These are phyloP conservation scores for Typha latifolia DNA, from an alignment of 176 grass and related monocot species.

Conservation along the genomic window DNA sequence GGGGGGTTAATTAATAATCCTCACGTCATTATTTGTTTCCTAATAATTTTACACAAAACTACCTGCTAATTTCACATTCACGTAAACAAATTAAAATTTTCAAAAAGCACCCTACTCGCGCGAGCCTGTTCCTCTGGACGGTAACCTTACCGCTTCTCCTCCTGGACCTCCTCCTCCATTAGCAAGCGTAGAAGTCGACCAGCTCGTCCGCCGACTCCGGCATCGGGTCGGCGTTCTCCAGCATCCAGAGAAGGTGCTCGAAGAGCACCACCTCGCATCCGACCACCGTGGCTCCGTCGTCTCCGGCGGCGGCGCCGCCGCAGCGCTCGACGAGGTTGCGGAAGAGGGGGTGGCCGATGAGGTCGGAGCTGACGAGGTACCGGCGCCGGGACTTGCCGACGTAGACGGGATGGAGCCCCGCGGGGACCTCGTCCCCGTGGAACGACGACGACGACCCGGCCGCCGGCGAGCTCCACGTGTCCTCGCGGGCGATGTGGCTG, in stretches of 20 bases:
- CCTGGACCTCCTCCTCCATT: background rate
- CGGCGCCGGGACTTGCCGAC: slow-evolving; percentile 84
- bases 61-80: too few relatives aligned
- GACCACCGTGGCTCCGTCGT: slow-evolving; percentile 12
- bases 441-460: slow-evolving; percentile 29
- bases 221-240: slow-evolving; percentile 80
- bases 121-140: too few relatives aligned
- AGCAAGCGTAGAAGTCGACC: slow-evolving; percentile 87
- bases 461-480: slow-evolving; percentile 13
- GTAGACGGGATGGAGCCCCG: slow-evolving; percentile 71
- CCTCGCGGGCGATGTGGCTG: slow-evolving; percentile 41
- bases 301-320: slow-evolving; percentile 11
- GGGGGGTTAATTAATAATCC: too few relatives aligned
- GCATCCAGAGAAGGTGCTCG: slow-evolving; percentile 97
- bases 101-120: too few relatives aligned
- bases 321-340: slow-evolving; percentile 70
- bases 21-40: too few relatives aligned
- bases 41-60: too few relatives aligned
- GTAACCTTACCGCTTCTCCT: too few relatives aligned
- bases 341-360: slow-evolving; percentile 75
- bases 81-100: too few relatives aligned
- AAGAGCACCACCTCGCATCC: slow-evolving; percentile 97
- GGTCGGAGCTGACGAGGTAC: slow-evolving; percentile 70
- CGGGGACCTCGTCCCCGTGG: slow-evolving; percentile 58
- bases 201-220: slow-evolving; percentile 87